A percentile compares a stretch with the other conserved stretches of the same genome.
These are phyloP conservation scores for Colletotrichum coccodes DNA, from an alignment of 2,329 filamentous ascomycete species.

Conservation along the genomic window DNA sequence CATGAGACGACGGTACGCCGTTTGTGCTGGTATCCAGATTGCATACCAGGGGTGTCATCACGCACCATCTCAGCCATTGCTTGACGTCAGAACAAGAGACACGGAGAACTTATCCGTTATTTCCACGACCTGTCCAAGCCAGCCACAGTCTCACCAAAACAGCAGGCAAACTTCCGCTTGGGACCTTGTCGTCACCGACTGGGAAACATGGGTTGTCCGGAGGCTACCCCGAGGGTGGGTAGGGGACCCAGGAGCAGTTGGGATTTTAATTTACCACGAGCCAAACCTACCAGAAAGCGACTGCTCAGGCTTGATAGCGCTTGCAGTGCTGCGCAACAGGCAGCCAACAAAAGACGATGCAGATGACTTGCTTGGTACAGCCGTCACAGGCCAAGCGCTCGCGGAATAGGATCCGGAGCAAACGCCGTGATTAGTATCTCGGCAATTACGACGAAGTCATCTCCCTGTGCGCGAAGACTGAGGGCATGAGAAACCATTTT, in stretches of 20 bases:
- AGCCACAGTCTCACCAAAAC: conserved; percentile 13
- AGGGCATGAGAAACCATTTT: not conserved
- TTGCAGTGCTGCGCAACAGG: not conserved
- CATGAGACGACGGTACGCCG: conserved; percentile 22
- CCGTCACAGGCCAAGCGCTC: not conserved
- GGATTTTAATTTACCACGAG: not conserved
- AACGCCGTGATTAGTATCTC: not conserved
- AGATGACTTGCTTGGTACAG: not conserved
- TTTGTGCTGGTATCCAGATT: not conserved
- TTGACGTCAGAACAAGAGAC: conserved; percentile 19
- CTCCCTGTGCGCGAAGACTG: not conserved
- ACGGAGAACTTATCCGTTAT: not conserved
- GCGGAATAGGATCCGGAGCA: conserved; percentile 11
- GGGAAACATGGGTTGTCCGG: conserved; percentile 7
- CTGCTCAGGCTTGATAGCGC: not conserved
- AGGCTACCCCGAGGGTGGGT: conserved; percentile 3
- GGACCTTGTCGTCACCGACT: not conserved
- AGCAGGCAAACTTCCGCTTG: conserved; percentile 1
- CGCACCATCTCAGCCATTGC: not conserved
- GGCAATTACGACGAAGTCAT: not conserved
- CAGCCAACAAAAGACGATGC: not conserved
- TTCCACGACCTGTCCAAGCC: not conserved
- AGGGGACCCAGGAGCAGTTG: not conserved
- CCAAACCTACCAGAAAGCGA: not conserved
- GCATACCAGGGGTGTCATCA: not conserved